phyloP scores from a whole-genome alignment of 78 protist species.

The Mastigamoeba balamuthi region DNA sequence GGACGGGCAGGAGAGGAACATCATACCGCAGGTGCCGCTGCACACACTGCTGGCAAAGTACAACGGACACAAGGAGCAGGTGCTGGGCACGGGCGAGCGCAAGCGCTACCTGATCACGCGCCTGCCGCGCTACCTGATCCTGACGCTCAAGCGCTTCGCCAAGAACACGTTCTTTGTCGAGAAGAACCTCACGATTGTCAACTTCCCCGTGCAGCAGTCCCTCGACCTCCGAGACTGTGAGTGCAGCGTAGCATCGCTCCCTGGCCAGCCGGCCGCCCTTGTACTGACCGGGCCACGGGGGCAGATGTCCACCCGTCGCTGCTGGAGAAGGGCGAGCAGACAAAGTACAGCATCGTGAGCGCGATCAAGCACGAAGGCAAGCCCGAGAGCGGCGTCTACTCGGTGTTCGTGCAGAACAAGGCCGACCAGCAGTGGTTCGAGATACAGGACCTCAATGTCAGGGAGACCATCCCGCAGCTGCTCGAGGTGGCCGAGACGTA shows the following conservation, averaged over 20 bases:
- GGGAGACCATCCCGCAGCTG: constrained; percentile 59
- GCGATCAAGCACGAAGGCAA: constrained; percentile 55
- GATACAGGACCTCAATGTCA: constrained; percentile 55
- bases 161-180: constrained; percentile 69
- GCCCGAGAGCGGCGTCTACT: constrained; percentile 19
- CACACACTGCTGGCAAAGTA: constrained; percentile 56
- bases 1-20: constrained; percentile 58
- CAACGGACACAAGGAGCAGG: constrained; percentile 36
- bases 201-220: constrained; percentile 80
- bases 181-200: constrained; percentile 89
- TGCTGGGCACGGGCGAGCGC: constrained; percentile 13
- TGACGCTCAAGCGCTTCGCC: constrained; percentile 75
- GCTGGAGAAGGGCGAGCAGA: too few species aligned
- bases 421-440: constrained; percentile 46
- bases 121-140: constrained; percentile 77
- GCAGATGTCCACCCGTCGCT: not conserved
- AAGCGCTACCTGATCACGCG: constrained; percentile 23
- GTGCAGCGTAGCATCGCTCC: not conserved
- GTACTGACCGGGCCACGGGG: not conserved
- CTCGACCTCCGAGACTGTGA: constrained; percentile 67
- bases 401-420: constrained; percentile 14
- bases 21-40: constrained; percentile 72
- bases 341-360: constrained; percentile 28
- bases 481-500: constrained; percentile 76
- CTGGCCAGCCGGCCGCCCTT: not conserved